These are phyloP conservation scores for Lenzites betulinus DNA, from an alignment of 768 basidiomycete species.

Conservation along the genomic window DNA sequence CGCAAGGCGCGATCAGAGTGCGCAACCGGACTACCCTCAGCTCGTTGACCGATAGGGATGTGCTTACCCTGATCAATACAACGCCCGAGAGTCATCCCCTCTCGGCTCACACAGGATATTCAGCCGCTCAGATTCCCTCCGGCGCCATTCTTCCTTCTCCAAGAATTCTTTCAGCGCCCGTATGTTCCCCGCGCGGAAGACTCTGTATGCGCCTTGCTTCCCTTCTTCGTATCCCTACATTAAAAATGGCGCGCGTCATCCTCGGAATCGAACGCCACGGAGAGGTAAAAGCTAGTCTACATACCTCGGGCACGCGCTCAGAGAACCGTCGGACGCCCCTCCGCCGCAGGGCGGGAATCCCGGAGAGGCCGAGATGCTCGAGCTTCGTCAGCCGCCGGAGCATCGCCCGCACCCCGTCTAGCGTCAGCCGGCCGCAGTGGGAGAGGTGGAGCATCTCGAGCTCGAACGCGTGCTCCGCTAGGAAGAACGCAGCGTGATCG, in stretches of 20 bases:
- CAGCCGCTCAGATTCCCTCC: slow-evolving; percentile 56
- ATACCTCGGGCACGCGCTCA: slow-evolving; percentile 63
- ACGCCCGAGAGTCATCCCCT: slow-evolving; percentile 63
- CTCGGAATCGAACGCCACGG: not conserved
- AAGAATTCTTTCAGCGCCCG: slow-evolving; percentile 63
- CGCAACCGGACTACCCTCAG: no score
- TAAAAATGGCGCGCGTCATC: not conserved
- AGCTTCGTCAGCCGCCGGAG: slow-evolving; percentile 60
- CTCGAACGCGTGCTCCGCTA: slow-evolving; percentile 68
- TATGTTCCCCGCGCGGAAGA: slow-evolving; percentile 75
- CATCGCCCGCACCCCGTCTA: slow-evolving; percentile 73
- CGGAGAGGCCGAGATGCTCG: slow-evolving; percentile 78
- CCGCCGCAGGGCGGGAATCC: slow-evolving; percentile 71
- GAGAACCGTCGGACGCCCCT: slow-evolving; percentile 78
- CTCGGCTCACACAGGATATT: slow-evolving; percentile 62
- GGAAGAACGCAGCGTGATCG: slow-evolving; percentile 76
- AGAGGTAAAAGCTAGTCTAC: slow-evolving; percentile 28
- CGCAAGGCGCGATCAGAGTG: no score
- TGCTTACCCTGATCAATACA: slow-evolving; percentile 46
- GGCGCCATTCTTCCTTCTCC: slow-evolving; percentile 65
- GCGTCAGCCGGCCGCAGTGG: slow-evolving; percentile 80
- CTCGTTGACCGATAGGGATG: no score
- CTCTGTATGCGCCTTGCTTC: slow-evolving; percentile 74
- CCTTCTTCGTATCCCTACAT: slow-evolving; percentile 62
- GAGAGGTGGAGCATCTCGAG: slow-evolving; percentile 85